Base-by-base conservation (phyloP, 495 filamentous ascomycete species). In the Lasiosphaeria hispida region DNA sequence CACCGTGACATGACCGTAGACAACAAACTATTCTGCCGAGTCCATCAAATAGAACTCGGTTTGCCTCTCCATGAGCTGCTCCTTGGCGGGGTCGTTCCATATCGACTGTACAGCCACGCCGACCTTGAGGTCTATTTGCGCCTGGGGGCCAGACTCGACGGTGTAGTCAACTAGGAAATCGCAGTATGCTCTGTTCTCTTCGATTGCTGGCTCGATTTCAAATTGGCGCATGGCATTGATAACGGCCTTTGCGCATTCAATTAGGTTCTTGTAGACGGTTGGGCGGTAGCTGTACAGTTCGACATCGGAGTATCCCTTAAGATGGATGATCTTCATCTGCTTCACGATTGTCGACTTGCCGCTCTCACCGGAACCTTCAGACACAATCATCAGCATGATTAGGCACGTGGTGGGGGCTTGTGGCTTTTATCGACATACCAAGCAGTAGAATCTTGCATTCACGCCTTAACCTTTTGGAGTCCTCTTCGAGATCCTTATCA, bases 261-360 rank as follows among this genome's bases (percentile, higher is more conserved):
- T 79, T 7, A 98, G 80, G 71, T 98, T 98, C 77, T 97, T 97
- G 80, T 95, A 98, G 40, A 98, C 90, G 33, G 93, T 97, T 49
- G 95, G 83, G 40, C 94, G 89, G 75, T 98, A 97, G 64, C 95
- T 83, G 48, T 86, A 87, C 50, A 97, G 82, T 70, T 98, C 94
- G 62, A 97, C 92, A 58, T 87, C 81, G 2, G 89, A 88, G 72
- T 97, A 98, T 56, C 94, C 94, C 75, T 96, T 96, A 66, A 97
- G 89, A 67, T 97, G 94, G 63, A 97, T 97, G 67, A 98, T 97
- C 75, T 98, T 98, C 94, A 97, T 98, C 80, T 97, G 94, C 73
- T 97, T 97, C 60, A 98, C 94, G 62, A 97, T 97, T 4, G 94
- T 98, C 48, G 94, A 97, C 75, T 98, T 98, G 48, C 94, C 94